These are phyloP conservation scores for Fusarium sp. DNA, from an alignment of 2,329 filamentous ascomycete species.

Conservation along the genomic window DNA sequence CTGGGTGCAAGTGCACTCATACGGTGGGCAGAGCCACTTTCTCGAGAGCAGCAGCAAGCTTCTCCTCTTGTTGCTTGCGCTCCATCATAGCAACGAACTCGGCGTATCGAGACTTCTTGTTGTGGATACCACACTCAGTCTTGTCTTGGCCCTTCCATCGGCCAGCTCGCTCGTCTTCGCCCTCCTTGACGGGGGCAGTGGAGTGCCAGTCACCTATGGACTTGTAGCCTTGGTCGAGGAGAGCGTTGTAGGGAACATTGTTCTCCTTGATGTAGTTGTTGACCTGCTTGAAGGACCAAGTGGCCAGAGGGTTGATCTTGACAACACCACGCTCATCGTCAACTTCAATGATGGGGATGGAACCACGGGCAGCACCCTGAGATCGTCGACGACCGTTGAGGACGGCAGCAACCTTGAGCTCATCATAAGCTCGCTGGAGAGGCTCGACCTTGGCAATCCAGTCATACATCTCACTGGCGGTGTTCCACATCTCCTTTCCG, in stretches of 20 bases:
- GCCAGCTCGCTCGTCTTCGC: slow-evolving; percentile 94
- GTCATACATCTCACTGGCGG: slow-evolving; percentile 90
- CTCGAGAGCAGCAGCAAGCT: slow-evolving; percentile 44
- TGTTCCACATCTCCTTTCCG: slow-evolving; percentile 85
- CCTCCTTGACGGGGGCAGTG: slow-evolving; percentile 86
- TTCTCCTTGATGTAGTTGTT: slow-evolving; percentile 86
- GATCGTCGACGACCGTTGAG: slow-evolving; percentile 91
- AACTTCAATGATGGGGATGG: slow-evolving; percentile 90
- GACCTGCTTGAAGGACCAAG: slow-evolving; percentile 93
- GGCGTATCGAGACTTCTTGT: slow-evolving; percentile 93
- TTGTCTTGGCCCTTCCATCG: slow-evolving; percentile 97
- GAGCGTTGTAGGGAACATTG: slow-evolving; percentile 90
- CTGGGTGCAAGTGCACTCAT: slow-evolving; percentile 38
- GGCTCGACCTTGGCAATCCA: slow-evolving; percentile 98
- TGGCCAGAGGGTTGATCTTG: slow-evolving; percentile 97
- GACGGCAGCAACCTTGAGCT: slow-evolving; percentile 88
- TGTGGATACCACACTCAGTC: slow-evolving; percentile 99
- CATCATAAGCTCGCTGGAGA: slow-evolving; percentile 87
- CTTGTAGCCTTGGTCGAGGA: slow-evolving; percentile 96
- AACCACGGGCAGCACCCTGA: slow-evolving; percentile 91
- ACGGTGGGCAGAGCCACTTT: slow-evolving; percentile 42
- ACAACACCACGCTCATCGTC: slow-evolving; percentile 88
- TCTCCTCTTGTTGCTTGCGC: slow-evolving; percentile 67
- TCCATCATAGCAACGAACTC: slow-evolving; percentile 82
- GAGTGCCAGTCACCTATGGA: slow-evolving; percentile 99